Evolutionary conservation across 768 basidiomycete species (phyloP), one percentile per base, ranked within the genome.

Genomic region (Tylopilus cervinicoccineus): DNA sequence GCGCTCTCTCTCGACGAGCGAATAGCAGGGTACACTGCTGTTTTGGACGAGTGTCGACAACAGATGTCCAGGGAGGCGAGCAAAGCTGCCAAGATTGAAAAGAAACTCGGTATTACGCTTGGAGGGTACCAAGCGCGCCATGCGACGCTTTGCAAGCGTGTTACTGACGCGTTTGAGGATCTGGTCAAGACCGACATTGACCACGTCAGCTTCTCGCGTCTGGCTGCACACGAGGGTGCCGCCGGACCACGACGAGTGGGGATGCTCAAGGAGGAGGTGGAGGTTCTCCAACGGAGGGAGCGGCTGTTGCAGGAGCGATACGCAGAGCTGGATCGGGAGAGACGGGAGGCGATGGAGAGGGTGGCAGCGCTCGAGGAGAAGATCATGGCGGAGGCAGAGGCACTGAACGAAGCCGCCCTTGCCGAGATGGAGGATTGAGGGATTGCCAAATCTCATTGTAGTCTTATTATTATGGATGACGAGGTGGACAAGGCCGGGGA

Each of bases 121-220:
- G 93, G 93, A n/a, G 96, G 96, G 9, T 98, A 98, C 65, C 81
- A 89, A 62, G 77, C 78, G 32, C 81, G 94, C 10, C 82, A 83
- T 24, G 76, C 76, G 59, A 78, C 79, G 33, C 74, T 93, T 3
- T 67, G 76, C 14, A 81, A 79, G 64, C 81, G 84, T 2, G 62
- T 90, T 38, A 73, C 71, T 3, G 79, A 81, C 24, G 79, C 82
- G 1, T 91, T 90, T 63, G 80, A 79, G 28, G 86, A 86, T 56
- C 73, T 93, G 26, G 77, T 84, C 47, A 75, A 74, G 60, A 75
- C 75, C 17, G 73, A 86, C 59, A 55, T 86, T 26, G 92, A 95
- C 36, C 72, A 85, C 54, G 84, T 88, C 55, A 88, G 86, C 63
- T 97, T 96, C 66, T 73, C 75, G 23, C 78, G 80, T 52, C 72